Percentiles rank a stretch among this genome's conserved stretches.
Conservation (phyloP, 1,284 basidiomycete species). For the Mycosarcoma maydis region DNA sequence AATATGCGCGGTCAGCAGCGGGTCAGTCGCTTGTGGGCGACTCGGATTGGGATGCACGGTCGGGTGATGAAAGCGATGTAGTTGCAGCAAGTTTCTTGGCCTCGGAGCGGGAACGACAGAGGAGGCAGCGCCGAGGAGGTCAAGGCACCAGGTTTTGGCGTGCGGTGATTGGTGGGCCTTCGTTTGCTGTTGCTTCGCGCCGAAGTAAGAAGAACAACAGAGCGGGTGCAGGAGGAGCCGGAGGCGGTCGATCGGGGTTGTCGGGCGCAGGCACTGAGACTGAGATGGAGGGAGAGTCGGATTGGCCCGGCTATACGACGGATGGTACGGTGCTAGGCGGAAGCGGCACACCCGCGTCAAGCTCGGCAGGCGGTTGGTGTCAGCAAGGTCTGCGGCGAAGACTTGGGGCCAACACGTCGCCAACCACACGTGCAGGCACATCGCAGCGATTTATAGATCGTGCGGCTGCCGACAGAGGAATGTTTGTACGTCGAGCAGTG, state of each 20-base stretch:
- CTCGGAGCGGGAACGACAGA: conserved; percentile 26
- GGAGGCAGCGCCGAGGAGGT: conserved; percentile 31
- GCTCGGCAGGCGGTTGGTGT: neutral
- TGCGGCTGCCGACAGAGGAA: neutral
- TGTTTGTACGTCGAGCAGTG: conserved; percentile 6
- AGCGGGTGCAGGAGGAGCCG: neutral
- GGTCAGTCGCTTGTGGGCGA: conserved; percentile 8
- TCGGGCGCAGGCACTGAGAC: conserved; percentile 26
- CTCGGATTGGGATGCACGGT: conserved; percentile 39
- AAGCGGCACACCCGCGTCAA: conserved; percentile 4
- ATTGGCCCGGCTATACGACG: conserved; percentile 38
- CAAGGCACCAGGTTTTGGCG: conserved; percentile 56
- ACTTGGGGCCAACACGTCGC: neutral
- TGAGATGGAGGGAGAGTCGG: conserved; percentile 35
- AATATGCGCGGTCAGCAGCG: conserved; percentile 4
- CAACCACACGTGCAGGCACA: neutral
- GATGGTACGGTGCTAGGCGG: conserved; percentile 30
- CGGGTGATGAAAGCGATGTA: conserved; percentile 44
- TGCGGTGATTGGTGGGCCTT: conserved; percentile 55
- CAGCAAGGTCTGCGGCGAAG: conserved; percentile 16
- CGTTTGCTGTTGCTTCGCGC: conserved; percentile 22
- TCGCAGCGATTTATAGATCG: neutral
- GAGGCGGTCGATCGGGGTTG: neutral
- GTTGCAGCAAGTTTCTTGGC: conserved; percentile 25
- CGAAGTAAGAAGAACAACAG: conserved; percentile 7